phyloP scores from a whole-genome alignment of 129 eudicot species.

The Artemisia argyi region DNA sequence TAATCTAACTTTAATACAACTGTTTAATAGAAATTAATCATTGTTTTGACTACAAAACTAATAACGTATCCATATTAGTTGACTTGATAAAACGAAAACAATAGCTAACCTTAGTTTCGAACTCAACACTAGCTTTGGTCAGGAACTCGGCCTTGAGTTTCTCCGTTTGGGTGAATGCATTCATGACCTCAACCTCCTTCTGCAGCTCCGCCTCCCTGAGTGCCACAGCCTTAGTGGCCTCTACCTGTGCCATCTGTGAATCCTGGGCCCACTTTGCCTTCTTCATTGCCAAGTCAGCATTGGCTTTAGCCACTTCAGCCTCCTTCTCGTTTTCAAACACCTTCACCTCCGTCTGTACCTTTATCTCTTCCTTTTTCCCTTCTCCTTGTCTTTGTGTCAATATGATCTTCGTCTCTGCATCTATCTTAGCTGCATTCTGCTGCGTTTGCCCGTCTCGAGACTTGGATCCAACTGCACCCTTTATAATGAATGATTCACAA shows the following conservation, averaged over 20 bases:
- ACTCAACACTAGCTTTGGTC: slow-evolving; percentile 64
- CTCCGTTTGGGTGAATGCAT: slow-evolving; percentile 53
- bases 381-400: slow-evolving; percentile 42
- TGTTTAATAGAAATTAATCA: too few species aligned
- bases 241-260: slow-evolving; percentile 56
- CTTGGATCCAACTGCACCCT: slow-evolving; percentile 62
- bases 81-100: not conserved
- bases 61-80: too few species aligned
- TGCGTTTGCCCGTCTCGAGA: slow-evolving; percentile 45
- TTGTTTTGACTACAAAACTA: too few species aligned
- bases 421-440: slow-evolving; percentile 69
- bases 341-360: slow-evolving; percentile 45
- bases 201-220: slow-evolving; percentile 59
- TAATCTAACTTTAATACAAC: too few species aligned
- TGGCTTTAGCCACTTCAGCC: slow-evolving; percentile 49
- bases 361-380: slow-evolving; percentile 52
- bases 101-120: slow-evolving; percentile 49
- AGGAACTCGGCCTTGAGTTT: slow-evolving; percentile 55
- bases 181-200: slow-evolving; percentile 52
- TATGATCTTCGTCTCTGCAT: slow-evolving; percentile 62
- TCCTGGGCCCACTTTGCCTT: slow-evolving; percentile 49
- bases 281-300: slow-evolving; percentile 39
- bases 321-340: slow-evolving; percentile 43
- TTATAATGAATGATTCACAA: not conserved
- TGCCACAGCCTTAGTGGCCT: slow-evolving; percentile 49